Percentiles rank a stretch among this genome's conserved stretches.
These are phyloP conservation scores for Candida nitratophila DNA, from an alignment of 805 yeast genomes.

Conservation along the genomic window DNA sequence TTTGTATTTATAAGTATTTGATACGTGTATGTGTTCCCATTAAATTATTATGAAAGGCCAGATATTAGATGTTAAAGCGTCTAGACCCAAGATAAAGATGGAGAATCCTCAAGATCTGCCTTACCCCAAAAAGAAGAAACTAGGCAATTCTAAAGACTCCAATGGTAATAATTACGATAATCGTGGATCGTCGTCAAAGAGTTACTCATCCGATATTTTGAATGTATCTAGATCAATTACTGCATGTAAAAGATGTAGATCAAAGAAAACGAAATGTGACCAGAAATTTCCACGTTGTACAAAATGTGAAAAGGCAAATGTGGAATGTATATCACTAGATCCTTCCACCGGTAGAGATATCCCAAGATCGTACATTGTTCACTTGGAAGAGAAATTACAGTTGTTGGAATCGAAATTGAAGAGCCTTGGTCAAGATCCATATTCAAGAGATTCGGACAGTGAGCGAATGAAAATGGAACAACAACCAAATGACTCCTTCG, in stretches of 20 bases:
- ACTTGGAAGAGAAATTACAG: slow-evolving; percentile 59
- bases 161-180: no score
- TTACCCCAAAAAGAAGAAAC: no score
- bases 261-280: slow-evolving; percentile 60
- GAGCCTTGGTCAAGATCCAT: slow-evolving; percentile 26
- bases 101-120: neutral
- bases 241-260: slow-evolving; percentile 80
- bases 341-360: slow-evolving; percentile 85
- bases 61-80: no score
- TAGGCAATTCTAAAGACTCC: no score
- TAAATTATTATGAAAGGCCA: no score
- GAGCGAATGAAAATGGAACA: no score
- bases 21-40: no score
- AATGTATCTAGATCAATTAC: slow-evolving; percentile 62
- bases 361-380: slow-evolving; percentile 71
- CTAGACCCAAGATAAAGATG: neutral
- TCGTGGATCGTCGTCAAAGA: no score
- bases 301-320: slow-evolving; percentile 56
- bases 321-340: slow-evolving; percentile 76
- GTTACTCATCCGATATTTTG: slow-evolving; percentile 9
- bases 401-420: slow-evolving; percentile 46
- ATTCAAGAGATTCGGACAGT: neutral
- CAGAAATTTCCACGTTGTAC: slow-evolving; percentile 61
- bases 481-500: neutral
- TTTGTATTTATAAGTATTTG: no score